Base-by-base conservation (phyloP, 1,139 yeast genomes). In the Neolecta irregularis region DNA sequence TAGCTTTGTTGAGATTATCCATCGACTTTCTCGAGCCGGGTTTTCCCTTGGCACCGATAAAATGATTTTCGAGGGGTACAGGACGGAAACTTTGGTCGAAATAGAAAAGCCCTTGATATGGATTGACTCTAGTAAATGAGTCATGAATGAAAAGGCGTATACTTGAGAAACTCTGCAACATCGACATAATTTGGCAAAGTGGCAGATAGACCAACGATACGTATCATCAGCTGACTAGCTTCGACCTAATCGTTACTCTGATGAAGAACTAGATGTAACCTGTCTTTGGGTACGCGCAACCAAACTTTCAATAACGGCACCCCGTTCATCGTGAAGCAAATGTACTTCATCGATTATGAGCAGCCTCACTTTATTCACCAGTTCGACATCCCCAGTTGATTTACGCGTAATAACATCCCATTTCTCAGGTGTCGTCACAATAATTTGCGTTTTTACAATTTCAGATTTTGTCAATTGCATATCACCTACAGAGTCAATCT, bases 391-490 rank as follows among this genome's bases (percentile, higher is more conserved):
- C 39, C 95, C 88, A 35, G 63, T 66, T 19, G 42, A 39, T 50
- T 88, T 88, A 53, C 98, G 68, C 0, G 98, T 88, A 1, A 88
- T 95, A 7, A 88, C 95, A 61, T 88, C 99, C 99, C 99, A 88
- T 57, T 88, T 88, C 54, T 88, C 98, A 0, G 98, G 98, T 0
- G 98, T 88, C 0, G 96, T 88, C 5, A 88, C 95, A 47, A 88
- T 79, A 29, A 88, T 67, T 53, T 88, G 98, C 1, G 96, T 88
- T 1, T 70, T 68, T 50, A 73, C 57, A 25, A 88, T 81, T 54
- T 88, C 96, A 9, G 74, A 69, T 47, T 74, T 71, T 0, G 93
- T 78, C 35, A 91, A 59, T 50, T 88, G 95, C 92, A 91, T 88
- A 58, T 88, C 98, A 50, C 98, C 98, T 28, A 5, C 7, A 28